Base-by-base conservation (phyloP, 2,329 filamentous ascomycete species). In the Microdochium bolleyi region DNA sequence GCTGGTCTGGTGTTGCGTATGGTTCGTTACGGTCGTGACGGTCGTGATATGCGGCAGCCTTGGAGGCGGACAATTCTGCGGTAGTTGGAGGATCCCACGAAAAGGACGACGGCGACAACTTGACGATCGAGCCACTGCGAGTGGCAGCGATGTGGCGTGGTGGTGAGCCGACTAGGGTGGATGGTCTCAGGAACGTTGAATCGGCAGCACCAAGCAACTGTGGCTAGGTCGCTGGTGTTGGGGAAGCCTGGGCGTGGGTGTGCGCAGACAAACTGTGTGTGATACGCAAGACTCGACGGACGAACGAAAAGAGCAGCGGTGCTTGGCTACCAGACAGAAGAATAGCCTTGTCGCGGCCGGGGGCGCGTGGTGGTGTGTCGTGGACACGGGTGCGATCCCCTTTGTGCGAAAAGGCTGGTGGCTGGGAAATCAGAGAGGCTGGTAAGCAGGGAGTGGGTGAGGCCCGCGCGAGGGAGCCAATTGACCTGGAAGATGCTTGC, bases 21-120 rank as follows among this genome's bases (percentile, higher is more conserved):
- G 70, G 67, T 63, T 75, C 75, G 75, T 79, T 65, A 69, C 62
- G 69, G 64, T 79, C 76, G 79, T 79, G 70, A 75, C 72, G 72
- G 76, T 80, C 77, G 73, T 78, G 64, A 77, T 66, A 66, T 49
- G 65, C 62, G 50, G 65, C 61, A 57, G 69, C 62, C 53, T 62
- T 70, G 67, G 65, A 67, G 64, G 66, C 69, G 61, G 73, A 72
- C 74, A 75, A 72, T 66, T 71, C 73, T 70, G 72, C 73, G 68
- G 68, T 66, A 60, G 60, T 59, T 61, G 62, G 60, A 63, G 66
- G 61, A 64, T 64, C 59, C 60, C 64, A 60, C 60, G 58, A 55
- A 61, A 64, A 62, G 63, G 62, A 62, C 61, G 67, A 58, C 70
- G 65, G 64, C 72, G 78, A 76, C 80, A 79, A 70, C 65, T 73